A percentile compares a stretch with the other conserved stretches of the same genome.
These are phyloP conservation scores for Cryptococcus sp. DNA, from an alignment of 1,284 basidiomycete species.

Conservation along the genomic window DNA sequence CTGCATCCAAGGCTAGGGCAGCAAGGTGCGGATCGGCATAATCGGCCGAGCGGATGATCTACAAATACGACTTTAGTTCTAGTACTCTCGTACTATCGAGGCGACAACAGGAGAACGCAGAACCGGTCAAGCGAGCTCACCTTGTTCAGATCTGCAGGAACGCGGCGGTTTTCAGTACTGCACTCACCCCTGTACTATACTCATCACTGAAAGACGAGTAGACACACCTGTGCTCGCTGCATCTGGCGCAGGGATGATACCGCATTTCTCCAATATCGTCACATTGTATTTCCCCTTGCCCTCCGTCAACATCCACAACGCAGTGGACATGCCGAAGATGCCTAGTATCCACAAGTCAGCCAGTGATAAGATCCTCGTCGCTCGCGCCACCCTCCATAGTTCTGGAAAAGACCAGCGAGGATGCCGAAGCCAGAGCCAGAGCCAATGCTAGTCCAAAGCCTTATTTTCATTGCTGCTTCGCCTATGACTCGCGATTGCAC, in stretches of 20 bases:
- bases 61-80: background rate
- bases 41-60: constrained; percentile 52
- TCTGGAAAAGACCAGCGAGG: no score
- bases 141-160: constrained; percentile 53
- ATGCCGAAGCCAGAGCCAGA: no score
- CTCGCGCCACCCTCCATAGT: no score
- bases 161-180: no score
- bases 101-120: no score
- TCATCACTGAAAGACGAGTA: background rate
- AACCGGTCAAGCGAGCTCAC: constrained; percentile 10
- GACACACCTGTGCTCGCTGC: constrained; percentile 51
- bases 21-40: constrained; percentile 48
- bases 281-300: constrained; percentile 45
- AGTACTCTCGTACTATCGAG: background rate
- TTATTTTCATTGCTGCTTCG: no score
- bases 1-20: constrained; percentile 47
- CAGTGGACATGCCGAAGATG: constrained; percentile 53
- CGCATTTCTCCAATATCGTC: constrained; percentile 50
- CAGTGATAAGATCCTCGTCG: background rate
- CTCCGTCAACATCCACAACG: constrained; percentile 49
- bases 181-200: background rate
- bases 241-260: constrained; percentile 49
- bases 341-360: constrained; percentile 26
- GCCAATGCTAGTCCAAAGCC: no score
- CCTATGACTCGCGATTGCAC: no score